Evolutionary conservation across 768 basidiomycete genomes (phyloP), one percentile per base, ranked within the genome.

Genomic region (Russula emetica): DNA sequence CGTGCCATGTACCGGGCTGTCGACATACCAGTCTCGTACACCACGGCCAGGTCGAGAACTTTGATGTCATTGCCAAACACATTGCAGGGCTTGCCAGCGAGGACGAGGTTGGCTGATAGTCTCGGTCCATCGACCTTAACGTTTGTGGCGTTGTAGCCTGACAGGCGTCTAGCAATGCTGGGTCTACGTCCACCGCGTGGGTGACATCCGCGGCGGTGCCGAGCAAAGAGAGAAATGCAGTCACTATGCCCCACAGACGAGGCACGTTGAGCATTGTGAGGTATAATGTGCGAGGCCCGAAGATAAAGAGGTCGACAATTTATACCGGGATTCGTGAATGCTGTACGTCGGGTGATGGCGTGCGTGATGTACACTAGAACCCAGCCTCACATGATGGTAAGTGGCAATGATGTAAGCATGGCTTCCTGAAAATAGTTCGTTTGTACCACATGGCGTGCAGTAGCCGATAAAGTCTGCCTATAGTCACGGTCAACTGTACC

Each of bases 41-140:
- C 79, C 38, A 87, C 85, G 30, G 73, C 72, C 56, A 88, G 71
- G 14, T 73, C 72, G 40, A 89, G 74, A 36, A 73, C 72, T 47
- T 76, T 51, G 44, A 83, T 76, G 69, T 87, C 86, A 6, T 72
- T 63, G 3, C 86, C 86, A 72, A 82, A 88, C 22, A 85, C 80
- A 64, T 82, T 80, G 74, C 85, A 86, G 5, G 80, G 76, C 61
- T 71, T 69, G 5, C 80, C 82, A n/a, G 76, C 79, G 26, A 86
- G 75, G n/a, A 76, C 70, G 18, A 86, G 77, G 67, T 81, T 76
- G 34, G 83, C 84, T 5, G 78, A 81, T 53, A 86, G 70, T 10
- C 69, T 76, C 3, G 76, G 71, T 0, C 78, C 77, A 4, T 63
- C 51, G 4, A 72, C 71, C 32, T 74, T 72, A 22, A 85, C 77